Base-by-base conservation (phyloP, 805 yeast species). In the Komagataella populi region DNA sequence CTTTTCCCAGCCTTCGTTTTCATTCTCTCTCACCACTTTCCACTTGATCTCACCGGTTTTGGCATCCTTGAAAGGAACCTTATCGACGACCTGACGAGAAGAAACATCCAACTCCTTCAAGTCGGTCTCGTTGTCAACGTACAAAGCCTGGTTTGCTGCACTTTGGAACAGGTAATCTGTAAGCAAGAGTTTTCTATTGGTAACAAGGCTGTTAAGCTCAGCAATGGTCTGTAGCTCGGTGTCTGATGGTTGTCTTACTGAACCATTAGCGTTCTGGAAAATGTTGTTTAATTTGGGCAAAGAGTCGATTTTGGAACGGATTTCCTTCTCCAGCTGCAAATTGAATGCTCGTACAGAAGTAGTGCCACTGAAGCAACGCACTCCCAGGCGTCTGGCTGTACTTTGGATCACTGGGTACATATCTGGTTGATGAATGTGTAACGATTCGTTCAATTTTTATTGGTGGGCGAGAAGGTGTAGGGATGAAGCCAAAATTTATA, bases 1-100 rank as follows among this genome's bases (percentile, higher is more conserved):
- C 56, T 72, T 71, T 63, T 87, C 95, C 95, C 95, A 87, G 49
- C 95, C 95, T 69, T 87, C 95, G 62, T 80, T 81, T 59, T 77
- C 80, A 51, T 82, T 78, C 62, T 80, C 88, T 55, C 93, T 75
- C 48, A 87, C 80, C 52, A 86, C 69, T 59, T 80, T 76, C 95
- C 93, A 87, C 60, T 81, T 80, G 59, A 86, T 76, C 60, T 81
- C 84, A 44, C 95, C 95, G 16, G 87, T 81, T 45, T 80, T 71
- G 46, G 84, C 81, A 66, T 84, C 93, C 67, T 82, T 85, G 64
- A 78, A 85, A 47, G 96, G 95, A 53, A 87, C 78, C 68, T 87
- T 87, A 65, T 87, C 96, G 56, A 87, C 74, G 59, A 87, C 83
- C 59, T 78, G 72, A 49, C 84, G 82, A 44, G 83, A 77, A 22